Evolutionary conservation across 2,329 filamentous ascomycete genomes (phyloP), one percentile per base, ranked within the genome.

Genomic region (Apiospora aurea): DNA sequence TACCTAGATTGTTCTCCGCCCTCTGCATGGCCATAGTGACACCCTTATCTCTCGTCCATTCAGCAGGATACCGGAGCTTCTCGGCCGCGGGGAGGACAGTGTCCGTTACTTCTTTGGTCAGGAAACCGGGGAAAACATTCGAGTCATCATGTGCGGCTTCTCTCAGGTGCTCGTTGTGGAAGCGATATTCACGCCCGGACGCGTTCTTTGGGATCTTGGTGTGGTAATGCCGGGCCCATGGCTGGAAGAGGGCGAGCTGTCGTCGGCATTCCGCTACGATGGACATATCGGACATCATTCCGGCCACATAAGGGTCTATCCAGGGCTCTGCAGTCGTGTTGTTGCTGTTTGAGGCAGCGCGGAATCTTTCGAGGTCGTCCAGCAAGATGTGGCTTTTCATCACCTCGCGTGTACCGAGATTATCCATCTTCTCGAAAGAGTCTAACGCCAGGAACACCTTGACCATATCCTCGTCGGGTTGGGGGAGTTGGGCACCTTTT

Each of bases 241-340:
- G 67, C 38, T 69, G 67, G 44, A 69, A 69, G 16, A 69, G 67
- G 2, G 38, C 68, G 7, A 69, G 47, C 26, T 53, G 68, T n/a
- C 68, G 47, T 38, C 16, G 68, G 24, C 68, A 69, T 46, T 69
- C 68, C 18, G 26, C 46, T 8, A 69, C 38, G 14, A 69, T 26
- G 43, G 51, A 46, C 18, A 66, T 16, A 16, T 67, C 69, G 1
- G 47, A 38, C 49, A 70, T 24, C 46, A 70, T 46, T 7, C 29
- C 44, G 34, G 47, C n/a, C 8, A 66, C 69, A 5, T 53, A 47
- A 5, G 47, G 26, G 26, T 57, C 29, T 29, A 71, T 34, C 21
- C 49, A 26, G 26, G 18, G 16, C 11, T 64, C 18, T 29, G 43
- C 16, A 1, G 8, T n/a, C 41, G 11, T 24, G 4, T 49, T 13